These are phyloP conservation scores for Tulasnella sp. DNA, from an alignment of 768 basidiomycete genomes.

Conservation along the genomic window DNA sequence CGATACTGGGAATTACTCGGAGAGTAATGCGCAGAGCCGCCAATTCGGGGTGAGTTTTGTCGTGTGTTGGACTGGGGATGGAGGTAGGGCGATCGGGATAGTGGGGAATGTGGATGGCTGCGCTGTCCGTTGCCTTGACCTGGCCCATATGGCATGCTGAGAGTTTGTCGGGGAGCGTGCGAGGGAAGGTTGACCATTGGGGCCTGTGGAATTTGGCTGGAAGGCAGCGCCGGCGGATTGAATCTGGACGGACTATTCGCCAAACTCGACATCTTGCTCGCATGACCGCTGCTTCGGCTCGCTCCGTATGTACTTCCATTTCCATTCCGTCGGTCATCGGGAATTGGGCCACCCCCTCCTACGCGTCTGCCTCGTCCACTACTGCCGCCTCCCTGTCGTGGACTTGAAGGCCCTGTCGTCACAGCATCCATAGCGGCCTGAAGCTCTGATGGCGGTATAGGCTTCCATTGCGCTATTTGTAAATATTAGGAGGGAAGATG, in stretches of 20 bases:
- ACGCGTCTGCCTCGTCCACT: neutral
- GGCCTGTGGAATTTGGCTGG: neutral
- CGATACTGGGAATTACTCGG: neutral
- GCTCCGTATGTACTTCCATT: neutral
- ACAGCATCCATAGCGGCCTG: slow-evolving; percentile 9
- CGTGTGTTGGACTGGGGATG: neutral
- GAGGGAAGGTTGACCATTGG: neutral
- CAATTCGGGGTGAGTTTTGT: slow-evolving; percentile 9
- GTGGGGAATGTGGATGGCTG: slow-evolving; percentile 11
- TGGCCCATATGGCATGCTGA: slow-evolving; percentile 3
- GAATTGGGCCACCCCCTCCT: neutral
- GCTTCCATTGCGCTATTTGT: slow-evolving; percentile 5
- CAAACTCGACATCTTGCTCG: slow-evolving; percentile 11
- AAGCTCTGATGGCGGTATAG: slow-evolving; percentile 7
- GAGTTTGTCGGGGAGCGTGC: neutral
- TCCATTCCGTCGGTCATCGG: neutral
- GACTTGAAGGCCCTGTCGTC: neutral
- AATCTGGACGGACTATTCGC: slow-evolving; percentile 8
- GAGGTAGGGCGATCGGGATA: slow-evolving; percentile 3
- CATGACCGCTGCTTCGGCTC: slow-evolving; percentile 6
- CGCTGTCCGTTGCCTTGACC: neutral
- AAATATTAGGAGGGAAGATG: neutral
- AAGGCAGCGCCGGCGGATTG: neutral
- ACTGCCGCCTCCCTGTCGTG: neutral
- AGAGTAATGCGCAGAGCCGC: neutral